Base-by-base conservation (phyloP, 441 rosid species). In the Pelargonium australe region DNA sequence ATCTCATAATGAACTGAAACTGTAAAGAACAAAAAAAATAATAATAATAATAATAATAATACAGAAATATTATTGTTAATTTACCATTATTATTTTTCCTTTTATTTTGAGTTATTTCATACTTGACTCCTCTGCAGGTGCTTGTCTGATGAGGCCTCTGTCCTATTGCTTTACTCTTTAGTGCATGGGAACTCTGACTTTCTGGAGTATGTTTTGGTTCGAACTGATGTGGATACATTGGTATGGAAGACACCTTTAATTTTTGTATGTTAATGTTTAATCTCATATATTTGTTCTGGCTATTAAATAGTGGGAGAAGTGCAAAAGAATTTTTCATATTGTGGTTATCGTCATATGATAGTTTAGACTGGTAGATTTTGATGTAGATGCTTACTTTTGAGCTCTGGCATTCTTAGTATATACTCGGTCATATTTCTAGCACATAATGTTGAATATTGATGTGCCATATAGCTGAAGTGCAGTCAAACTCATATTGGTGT, bases 191-290 rank as follows among this genome's bases (percentile, higher is more conserved):
- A 95, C 79, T 86, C 94, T n/a, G 87, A 85, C 79, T 95, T 95
- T 75, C 85, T 90, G 86, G 99, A 95, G 84, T 89, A 95, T 76
- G 95, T 92, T 47, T 79, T 95, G 76, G 99, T 92, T 80, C 95
- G 97, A 76, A 92, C 93, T 41, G 99, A 95, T 86, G 20, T 92
- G 85, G 99, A 95, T 81, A 95, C 94, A 55, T 70, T 95, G 98
- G 99, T 95, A 92, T 65, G 87, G 23, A 65, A 55, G 64, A 55
- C 53, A 68, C 71, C 43, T 73, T 72, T 31, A 25, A 67, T 5
- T 63, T 66, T n/a, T 55, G 65, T 62, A 14, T 55, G 17, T 63
- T 69, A 60, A 41, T 63, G 63, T 49, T 11, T 5, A 64, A 31
- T 67, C 45, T 10, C 28, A 60, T 49, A 44, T 20, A 6, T 16